Conservation (phyloP, 495 filamentous ascomycete genomes). For the Penicillium paradoxum region DNA sequence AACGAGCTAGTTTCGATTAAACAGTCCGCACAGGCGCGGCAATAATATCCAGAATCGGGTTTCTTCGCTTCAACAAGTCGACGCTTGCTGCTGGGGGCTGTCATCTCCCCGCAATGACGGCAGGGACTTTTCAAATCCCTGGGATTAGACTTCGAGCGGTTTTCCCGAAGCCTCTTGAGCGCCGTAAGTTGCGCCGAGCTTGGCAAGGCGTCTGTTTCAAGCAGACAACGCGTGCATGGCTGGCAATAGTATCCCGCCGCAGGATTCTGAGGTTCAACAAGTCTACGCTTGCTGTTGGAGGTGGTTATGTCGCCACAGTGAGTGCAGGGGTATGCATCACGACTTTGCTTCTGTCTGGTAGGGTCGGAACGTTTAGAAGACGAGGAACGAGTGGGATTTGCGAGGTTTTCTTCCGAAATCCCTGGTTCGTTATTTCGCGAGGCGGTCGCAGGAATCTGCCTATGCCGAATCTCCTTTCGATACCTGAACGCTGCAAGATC, state of each 20-base stretch:
- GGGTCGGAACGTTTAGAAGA: not conserved
- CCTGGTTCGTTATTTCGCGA: not conserved
- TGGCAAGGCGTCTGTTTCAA: not conserved
- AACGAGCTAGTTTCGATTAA: not conserved
- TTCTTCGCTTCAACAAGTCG: not conserved
- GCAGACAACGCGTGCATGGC: not conserved
- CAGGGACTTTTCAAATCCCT: not conserved
- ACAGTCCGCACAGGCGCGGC: not conserved
- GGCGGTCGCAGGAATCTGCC: not conserved
- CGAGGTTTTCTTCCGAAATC: not conserved
- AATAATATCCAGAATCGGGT: constrained; percentile 1
- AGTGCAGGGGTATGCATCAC: not conserved
- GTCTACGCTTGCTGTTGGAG: not conserved
- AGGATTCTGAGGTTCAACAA: not conserved
- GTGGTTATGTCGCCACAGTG: constrained; percentile 2
- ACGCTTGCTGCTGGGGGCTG: constrained; percentile 1
- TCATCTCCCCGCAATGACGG: constrained; percentile 2
- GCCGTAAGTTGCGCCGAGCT: not conserved
- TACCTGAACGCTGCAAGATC: not conserved
- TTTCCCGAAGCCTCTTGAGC: not conserved
- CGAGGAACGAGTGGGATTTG: not conserved
- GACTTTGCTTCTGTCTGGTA: constrained; percentile 1
- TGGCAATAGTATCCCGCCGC: constrained; percentile 6
- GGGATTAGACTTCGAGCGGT: not conserved
- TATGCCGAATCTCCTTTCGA: not conserved